Evolutionary conservation across 1,139 yeast genomes (phyloP).

Genomic region (Yamadazyma pseudoaaseri): DNA sequence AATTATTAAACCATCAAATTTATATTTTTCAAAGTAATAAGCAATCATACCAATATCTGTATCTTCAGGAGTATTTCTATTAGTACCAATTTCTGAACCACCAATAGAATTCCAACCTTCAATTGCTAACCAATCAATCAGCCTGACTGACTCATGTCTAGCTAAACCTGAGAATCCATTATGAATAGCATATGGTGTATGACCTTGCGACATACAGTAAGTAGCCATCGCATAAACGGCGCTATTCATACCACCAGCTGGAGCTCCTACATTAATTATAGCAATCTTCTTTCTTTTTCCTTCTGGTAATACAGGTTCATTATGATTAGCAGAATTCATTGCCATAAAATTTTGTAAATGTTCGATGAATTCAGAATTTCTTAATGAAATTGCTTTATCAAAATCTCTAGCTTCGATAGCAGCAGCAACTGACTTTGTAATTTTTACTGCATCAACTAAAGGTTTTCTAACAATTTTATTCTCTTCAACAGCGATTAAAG

Average conservation of each 20-base stretch:
- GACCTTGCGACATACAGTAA: slow-evolving; percentile 75
- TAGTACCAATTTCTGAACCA: slow-evolving; percentile 83
- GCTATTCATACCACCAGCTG: slow-evolving; percentile 79
- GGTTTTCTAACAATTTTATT: slow-evolving; percentile 83
- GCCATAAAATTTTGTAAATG: slow-evolving; percentile 61
- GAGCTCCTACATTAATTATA: slow-evolving; percentile 77
- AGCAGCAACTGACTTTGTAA: slow-evolving; percentile 82
- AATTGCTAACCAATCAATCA: slow-evolving; percentile 65
- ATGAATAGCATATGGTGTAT: slow-evolving; percentile 68
- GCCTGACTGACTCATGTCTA: slow-evolving; percentile 67
- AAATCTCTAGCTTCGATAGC: slow-evolving; percentile 81
- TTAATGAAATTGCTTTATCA: slow-evolving; percentile 75
- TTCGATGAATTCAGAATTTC: slow-evolving; percentile 73
- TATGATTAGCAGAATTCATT: slow-evolving; percentile 59
- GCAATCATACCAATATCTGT: slow-evolving; percentile 74
- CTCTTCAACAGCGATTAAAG: slow-evolving; percentile 88
- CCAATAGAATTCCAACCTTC: slow-evolving; percentile 75
- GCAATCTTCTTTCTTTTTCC: slow-evolving; percentile 63
- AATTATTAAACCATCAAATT: slow-evolving; percentile 69
- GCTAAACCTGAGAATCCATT: slow-evolving; percentile 77
- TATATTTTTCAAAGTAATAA: slow-evolving; percentile 68
- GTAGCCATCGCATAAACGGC: slow-evolving; percentile 76
- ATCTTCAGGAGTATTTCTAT: slow-evolving; percentile 66
- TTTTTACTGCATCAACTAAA: slow-evolving; percentile 82
- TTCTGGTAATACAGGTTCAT: slow-evolving; percentile 55